Base-by-base conservation (phyloP, 2,329 filamentous ascomycete species). In the Diaporthe sp. region DNA sequence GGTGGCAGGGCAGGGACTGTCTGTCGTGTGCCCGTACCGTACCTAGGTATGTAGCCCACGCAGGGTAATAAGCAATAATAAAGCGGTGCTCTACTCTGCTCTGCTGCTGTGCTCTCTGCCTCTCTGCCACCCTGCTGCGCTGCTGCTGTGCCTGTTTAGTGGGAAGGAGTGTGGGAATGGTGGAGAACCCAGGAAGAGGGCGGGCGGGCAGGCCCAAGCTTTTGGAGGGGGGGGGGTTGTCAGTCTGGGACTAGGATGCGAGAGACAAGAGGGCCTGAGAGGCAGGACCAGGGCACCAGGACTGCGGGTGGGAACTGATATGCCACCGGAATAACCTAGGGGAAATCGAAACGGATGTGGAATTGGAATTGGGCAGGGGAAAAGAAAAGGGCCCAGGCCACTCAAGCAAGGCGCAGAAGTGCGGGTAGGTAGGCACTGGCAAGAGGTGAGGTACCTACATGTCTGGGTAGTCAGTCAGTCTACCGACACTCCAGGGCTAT, bases 191-290 rank as follows among this genome's bases (percentile, higher is more conserved):
- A 58, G 67, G 51, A 39, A 63, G 57, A 37, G 57, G 37, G 53
- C 39, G 68, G 53, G 58, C 53, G 70, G 44, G 17, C 57, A 63
- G 70, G 70, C 47, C 70, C 70, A 72, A 72, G 70, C 70, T 72
- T 67, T 47, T 28, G 60, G 42, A 31, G 39, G 39, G 63, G 63
- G 49, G 49, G 49, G 34, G 15, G 5, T 10, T 20, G 25, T 65
- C 25, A 31, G 61, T 65, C 61, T 67, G 7, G 61, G 61, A 51
- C 63, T 68, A 31, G 63, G 63, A 68, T 68, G 63, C 10, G 44
- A 67, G 37, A 34, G 25, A 44, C 39, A 65, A 34, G 28, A 68
- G 63, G 44, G 44, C 63, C 63, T 51, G 22, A 68, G 63, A 34
- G 42, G 15, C 63, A 51, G 63, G 44, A 34, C 44, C 61, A 68